Evolutionary conservation across 768 basidiomycete species (phyloP).

Genomic region (Mycena chlorophos): DNA sequence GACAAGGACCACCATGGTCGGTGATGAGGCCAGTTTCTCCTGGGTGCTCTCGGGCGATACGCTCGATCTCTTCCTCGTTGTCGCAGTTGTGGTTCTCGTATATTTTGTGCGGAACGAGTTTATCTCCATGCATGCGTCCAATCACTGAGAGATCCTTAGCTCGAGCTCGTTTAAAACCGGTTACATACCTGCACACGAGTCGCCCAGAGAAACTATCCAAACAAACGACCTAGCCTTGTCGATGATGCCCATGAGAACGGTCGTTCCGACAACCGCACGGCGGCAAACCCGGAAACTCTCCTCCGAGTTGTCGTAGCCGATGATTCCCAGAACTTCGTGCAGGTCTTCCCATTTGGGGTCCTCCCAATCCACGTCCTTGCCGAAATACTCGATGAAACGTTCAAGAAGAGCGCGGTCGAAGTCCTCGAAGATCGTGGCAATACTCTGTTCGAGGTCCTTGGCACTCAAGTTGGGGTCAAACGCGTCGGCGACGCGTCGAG

Average conservation of each 20-base stretch:
- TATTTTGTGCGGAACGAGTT: neutral
- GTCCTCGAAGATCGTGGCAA: constrained; percentile 8
- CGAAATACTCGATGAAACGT: constrained; percentile 4
- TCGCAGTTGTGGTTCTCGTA: constrained; percentile 10
- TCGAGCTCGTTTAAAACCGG: neutral
- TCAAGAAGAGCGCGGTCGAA: constrained; percentile 10
- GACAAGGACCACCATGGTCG: neutral
- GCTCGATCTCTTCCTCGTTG: constrained; percentile 6
- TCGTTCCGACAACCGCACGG: constrained; percentile 11
- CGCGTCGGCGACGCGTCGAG: constrained; percentile 5
- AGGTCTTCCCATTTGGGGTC: constrained; percentile 4
- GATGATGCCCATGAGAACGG: constrained; percentile 19
- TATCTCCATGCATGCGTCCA: constrained; percentile 9
- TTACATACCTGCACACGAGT: constrained; percentile 18
- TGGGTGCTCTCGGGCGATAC: constrained; percentile 8
- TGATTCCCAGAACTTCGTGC: neutral
- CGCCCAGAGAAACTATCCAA: constrained; percentile 17
- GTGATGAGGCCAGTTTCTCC: constrained; percentile 1
- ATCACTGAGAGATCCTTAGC: constrained; percentile 2
- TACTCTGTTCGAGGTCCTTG: constrained; percentile 2
- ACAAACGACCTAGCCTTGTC: constrained; percentile 7
- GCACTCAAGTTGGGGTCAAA: constrained; percentile 3
- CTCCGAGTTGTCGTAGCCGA: constrained; percentile 6
- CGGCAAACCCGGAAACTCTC: constrained; percentile 5
- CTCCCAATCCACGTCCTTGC: constrained; percentile 3